Conservation (phyloP, 345 rosid genomes). For the Eutrema japonicum region DNA sequence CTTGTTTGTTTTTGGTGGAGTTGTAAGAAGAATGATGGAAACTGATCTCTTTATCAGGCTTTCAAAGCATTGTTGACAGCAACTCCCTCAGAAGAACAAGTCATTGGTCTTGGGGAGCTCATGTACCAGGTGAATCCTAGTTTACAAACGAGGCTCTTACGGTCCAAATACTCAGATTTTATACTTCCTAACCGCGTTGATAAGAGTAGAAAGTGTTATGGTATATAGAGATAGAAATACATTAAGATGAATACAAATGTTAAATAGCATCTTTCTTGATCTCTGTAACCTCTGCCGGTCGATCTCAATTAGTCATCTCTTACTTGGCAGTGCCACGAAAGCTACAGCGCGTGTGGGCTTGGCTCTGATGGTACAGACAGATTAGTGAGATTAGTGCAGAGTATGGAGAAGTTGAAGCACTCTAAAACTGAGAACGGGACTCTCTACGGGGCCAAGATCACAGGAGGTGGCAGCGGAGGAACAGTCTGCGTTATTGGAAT, state of each 20-base stretch:
- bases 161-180: neutral
- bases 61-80: slow-evolving; percentile 87
- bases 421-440: slow-evolving; percentile 59
- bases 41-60: slow-evolving; percentile 50
- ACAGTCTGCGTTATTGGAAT: slow-evolving; percentile 78
- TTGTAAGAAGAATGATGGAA: slow-evolving; percentile 1
- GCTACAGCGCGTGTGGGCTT: slow-evolving; percentile 84
- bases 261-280: no score
- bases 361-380: slow-evolving; percentile 88
- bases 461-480: slow-evolving; percentile 97
- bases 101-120: slow-evolving; percentile 82
- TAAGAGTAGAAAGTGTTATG: no score
- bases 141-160: neutral
- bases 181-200: no score
- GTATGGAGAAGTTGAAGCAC: slow-evolving; percentile 60
- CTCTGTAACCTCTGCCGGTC: no score
- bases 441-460: slow-evolving; percentile 88
- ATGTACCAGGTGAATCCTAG: slow-evolving; percentile 68
- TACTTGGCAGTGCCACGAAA: slow-evolving; percentile 74
- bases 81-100: slow-evolving; percentile 75
- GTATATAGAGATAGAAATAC: no score
- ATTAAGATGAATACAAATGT: no score
- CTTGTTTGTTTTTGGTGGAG: neutral
- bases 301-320: neutral
- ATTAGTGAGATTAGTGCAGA: slow-evolving; percentile 76